Conservation (phyloP, 495 filamentous ascomycete genomes). For the Talaromyces proteolyticus region DNA sequence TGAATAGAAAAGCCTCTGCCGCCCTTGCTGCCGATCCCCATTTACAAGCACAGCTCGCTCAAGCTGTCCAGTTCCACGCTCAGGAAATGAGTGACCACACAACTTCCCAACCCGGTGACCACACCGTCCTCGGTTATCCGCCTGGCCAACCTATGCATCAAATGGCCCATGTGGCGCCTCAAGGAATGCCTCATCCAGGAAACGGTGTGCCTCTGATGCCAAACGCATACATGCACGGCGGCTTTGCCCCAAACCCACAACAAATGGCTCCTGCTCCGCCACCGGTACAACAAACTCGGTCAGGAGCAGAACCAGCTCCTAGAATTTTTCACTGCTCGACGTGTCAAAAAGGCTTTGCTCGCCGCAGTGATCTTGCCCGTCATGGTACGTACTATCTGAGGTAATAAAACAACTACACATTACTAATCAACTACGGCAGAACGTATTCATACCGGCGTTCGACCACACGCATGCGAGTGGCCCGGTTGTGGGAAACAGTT, state of each 20-base stretch:
- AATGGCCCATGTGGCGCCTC: slow-evolving; percentile 32
- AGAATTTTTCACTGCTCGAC: slow-evolving; percentile 91
- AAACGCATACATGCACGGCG: slow-evolving; percentile 36
- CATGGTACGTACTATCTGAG: slow-evolving; percentile 85
- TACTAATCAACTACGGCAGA: slow-evolving; percentile 46
- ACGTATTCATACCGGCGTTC: slow-evolving; percentile 86
- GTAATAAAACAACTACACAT: too few species aligned
- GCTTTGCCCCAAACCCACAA: slow-evolving; percentile 26
- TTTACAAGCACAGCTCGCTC: slow-evolving; percentile 50
- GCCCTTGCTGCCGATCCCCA: slow-evolving; percentile 48
- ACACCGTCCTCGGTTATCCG: slow-evolving; percentile 51
- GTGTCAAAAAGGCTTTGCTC: slow-evolving; percentile 88
- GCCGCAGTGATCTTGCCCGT: slow-evolving; percentile 88
- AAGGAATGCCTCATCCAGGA: slow-evolving; percentile 47
- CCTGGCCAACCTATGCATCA: slow-evolving; percentile 42
- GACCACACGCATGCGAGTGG: slow-evolving; percentile 90
- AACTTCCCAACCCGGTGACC: slow-evolving; percentile 65
- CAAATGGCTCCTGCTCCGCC: slow-evolving; percentile 27
- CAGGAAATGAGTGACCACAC: slow-evolving; percentile 59
- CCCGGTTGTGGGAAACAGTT: slow-evolving; percentile 92
- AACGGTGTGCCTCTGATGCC: slow-evolving; percentile 54
- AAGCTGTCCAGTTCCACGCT: slow-evolving; percentile 33
- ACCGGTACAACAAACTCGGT: slow-evolving; percentile 22
- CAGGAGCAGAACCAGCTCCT: slow-evolving; percentile 45
- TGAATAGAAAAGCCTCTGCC: slow-evolving; percentile 58